A percentile compares a stretch with the other conserved stretches of the same genome.
Evolutionary conservation across 2,329 filamentous ascomycete species (phyloP).

Genomic region (Hymenoscyphus infarciens): DNA sequence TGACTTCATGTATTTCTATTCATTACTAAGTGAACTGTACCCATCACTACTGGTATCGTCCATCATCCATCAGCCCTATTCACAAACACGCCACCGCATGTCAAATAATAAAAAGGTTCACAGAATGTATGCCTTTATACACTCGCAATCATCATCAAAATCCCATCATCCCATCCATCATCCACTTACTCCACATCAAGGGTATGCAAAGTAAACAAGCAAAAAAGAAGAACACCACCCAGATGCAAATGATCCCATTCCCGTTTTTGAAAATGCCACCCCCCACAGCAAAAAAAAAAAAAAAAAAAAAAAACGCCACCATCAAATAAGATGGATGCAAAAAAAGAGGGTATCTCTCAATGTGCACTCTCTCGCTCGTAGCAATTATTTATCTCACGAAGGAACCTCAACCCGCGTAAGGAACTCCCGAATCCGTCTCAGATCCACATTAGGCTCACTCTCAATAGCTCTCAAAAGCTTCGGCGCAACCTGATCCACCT

Average conservation of each 20-base stretch:
- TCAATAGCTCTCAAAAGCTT: slow-evolving; percentile 82
- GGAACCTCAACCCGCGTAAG: slow-evolving; percentile 62
- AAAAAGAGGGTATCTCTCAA: not conserved
- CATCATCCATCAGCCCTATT: not conserved
- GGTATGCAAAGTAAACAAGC: not conserved
- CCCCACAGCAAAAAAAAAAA: not conserved
- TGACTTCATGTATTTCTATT: not conserved
- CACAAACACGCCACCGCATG: not conserved
- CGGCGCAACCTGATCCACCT: slow-evolving; percentile 75
- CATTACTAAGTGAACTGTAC: not conserved
- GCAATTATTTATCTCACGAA: not conserved
- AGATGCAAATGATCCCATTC: not conserved
- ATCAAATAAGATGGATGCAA: slow-evolving; percentile 2
- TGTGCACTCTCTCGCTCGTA: not conserved
- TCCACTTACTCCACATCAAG: slow-evolving; percentile 3
- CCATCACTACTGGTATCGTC: not conserved
- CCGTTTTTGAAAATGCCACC: not conserved
- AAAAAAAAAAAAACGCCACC: slow-evolving; percentile 2
- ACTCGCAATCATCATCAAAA: not conserved
- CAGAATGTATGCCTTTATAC: not conserved
- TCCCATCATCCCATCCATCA: not conserved
- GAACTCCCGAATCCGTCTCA: slow-evolving; percentile 74
- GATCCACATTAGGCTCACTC: slow-evolving; percentile 76
- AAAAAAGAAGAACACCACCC: not conserved
- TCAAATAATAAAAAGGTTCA: not conserved